Base-by-base conservation (phyloP, 116 monocot genomes). In the Iris pallida region DNA sequence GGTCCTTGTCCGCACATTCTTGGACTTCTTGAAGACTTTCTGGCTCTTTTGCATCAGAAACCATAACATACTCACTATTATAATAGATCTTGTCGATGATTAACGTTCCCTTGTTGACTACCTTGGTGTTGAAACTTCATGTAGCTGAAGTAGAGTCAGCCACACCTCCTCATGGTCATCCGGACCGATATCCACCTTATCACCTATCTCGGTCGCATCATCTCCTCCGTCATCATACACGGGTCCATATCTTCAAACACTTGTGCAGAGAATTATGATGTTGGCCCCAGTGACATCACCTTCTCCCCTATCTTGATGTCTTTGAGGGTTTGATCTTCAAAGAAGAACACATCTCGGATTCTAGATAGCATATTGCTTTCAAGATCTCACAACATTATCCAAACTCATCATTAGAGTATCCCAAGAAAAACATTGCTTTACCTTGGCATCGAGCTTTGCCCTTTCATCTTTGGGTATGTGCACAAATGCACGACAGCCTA, bases 401-500 rank as follows among this genome's bases (percentile, higher is more conserved):
- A 42, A 42, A 67, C n/a, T 41, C 45, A n/a, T 42, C 20, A 8
- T 20, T 2, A 9, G n/a, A 15, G 15, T 67, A 54, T 4, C 54
- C 53, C 14, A 67, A 41, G 15, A 68, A 56, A 8, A 68, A 18
- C 44, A 68, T 17, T 55, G 45, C 16, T 55, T 56, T 68, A 4
- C 45, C 45, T 68, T 56, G 2, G 7, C 16, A 44, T 68, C 17
- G 45, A 56, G 68, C 45, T 68, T 57, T 4, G 8, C 55, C 45
- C 16, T 16, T 7, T 67, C 1, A 56, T 68, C 45, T 45, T 44
- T 67, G 3, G 12, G n/a, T 6, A 49, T 51, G 43, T 45, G 40
- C 1, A n/a, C 67, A 67, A 54, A 67, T 42, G n/a, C 40, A 16
- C 14, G 4, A 4, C 5, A 55, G 0, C 17, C 17, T 0, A 55